Evolutionary conservation across 352 stramenopile genomes (phyloP), one percentile per base, ranked within the genome.

Genomic region (Pythium brachiatum): DNA sequence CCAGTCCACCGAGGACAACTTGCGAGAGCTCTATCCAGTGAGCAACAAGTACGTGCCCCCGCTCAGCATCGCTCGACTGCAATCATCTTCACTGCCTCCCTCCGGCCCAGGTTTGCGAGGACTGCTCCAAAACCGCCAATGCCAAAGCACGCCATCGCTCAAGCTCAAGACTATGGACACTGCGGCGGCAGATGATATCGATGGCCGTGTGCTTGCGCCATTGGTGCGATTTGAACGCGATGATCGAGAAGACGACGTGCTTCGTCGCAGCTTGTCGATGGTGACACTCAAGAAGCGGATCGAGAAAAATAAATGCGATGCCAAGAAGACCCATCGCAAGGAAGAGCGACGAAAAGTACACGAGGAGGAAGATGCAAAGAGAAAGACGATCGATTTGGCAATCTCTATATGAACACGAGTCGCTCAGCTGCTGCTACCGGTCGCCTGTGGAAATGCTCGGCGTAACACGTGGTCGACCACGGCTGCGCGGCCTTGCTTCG

Each of bases 1-100:
- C 20, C 57, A 51, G 69, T 89, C 82, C 1, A 71, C 64, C 16
- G 80, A 89, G 16, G 53, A 76, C 21, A 52, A 76, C 23, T 21
- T 83, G 7, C 44, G 63, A 0, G 67, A 69, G 50, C 70, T 74
- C 11, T 83, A 89, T 29, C 76, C 79, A 9, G 54, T 52, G 16
- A 80, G 51, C 20, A 84, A 85, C 62, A 79, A 74, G 54, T 94
- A 77, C 23, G 75, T 78, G 2, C 78, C 75, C 5, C 82, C 82
- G 26, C 52, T 89, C 44, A 54, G 82, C 39, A 79, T 85, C 46
- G 74, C 67, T 26, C 66, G 74, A n/a, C 58, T 89, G 31, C 70
- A 68, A 7, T 58, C 61, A 7, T 60, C 53, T 12, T 26, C 46
- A 15, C 31, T 47, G 20, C 16, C 36, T 26, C 25, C 15, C 5